These are phyloP conservation scores for Amphicarpaea edgeworthii DNA, from an alignment of 306 rosid species.

Conservation along the genomic window DNA sequence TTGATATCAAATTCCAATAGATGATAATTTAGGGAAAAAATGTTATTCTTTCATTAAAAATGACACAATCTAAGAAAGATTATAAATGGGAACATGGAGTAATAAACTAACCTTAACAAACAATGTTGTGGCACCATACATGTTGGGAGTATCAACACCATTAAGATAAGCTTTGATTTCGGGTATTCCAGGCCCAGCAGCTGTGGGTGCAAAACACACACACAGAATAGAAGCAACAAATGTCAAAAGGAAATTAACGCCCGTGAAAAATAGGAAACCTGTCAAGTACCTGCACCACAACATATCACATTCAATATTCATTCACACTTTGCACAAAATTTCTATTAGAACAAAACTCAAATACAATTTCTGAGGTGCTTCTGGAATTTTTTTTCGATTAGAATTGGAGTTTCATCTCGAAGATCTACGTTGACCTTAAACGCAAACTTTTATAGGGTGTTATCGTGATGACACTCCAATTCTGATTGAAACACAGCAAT, in stretches of 20 bases:
- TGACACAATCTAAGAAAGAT: too few relatives aligned
- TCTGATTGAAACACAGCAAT: not conserved
- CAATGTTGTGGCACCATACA: constrained; percentile 78
- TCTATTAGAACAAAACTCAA: not conserved
- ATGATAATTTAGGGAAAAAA: too few relatives aligned
- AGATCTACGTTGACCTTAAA: not conserved
- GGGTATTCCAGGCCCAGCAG: constrained; percentile 95
- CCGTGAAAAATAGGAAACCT: constrained; percentile 68
- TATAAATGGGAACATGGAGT: too few relatives aligned
- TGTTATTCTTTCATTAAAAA: too few relatives aligned
- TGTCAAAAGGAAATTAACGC: constrained; percentile 67
- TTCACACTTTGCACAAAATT: not conserved
- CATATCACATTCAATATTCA: not conserved
- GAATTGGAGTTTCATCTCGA: not conserved
- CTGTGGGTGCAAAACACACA: constrained; percentile 87
- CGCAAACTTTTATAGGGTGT: not conserved
- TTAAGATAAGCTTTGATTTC: constrained; percentile 96
- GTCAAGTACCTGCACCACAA: constrained; percentile 62
- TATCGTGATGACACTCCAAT: not conserved
- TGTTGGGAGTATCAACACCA: constrained; percentile 90
- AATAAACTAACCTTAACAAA: constrained; percentile 74
- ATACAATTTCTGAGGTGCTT: not conserved
- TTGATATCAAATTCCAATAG: too few relatives aligned
- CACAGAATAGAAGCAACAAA: constrained; percentile 72
- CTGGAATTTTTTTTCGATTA: not conserved